Base-by-base conservation (phyloP, 768 basidiomycete genomes). In the Termitomyces titanicus region DNA sequence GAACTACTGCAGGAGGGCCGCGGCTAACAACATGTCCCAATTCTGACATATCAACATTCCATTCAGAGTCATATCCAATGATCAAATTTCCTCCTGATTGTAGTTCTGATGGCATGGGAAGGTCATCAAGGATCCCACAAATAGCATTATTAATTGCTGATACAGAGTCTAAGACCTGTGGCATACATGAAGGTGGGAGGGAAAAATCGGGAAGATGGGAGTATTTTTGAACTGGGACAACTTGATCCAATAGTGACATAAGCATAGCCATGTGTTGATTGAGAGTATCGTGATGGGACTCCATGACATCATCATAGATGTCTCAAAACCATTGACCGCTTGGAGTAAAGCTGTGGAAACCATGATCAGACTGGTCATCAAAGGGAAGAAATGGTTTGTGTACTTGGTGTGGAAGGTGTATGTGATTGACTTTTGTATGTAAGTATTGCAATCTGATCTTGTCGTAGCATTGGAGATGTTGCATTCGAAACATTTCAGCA, bases 241-340 rank as follows among this genome's bases (percentile, higher is more conserved):
- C 51, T 40, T 56, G 37, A 12, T 59, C 22, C n/a, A 35, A 31
- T 6, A 64, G 56, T 9, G 55, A 58, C 15, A 55, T 56, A 25
- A 62, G 58, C 5, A 29, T 42, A 17, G 13, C 51, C 35, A 8
- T 43, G 56, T 29, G 29, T 9, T 54, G 25, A 29, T 29, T 29
- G 29, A 7, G 64, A 38, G n/a, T 56, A 68, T 22, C 57, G 56
- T 33, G 42, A 50, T 66, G 59, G 0, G 2, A 2, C n/a, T 65
- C 63, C 38, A 68, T 65, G 43, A 68, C 61, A 9, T 46, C 48
- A 49, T 65, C 61, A 53, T 61, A 70, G 22, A 70, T 29, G 12
- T 55, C 52, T 1, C 58, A 58, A 24, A 68, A 58, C 45, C 51
- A 67, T 6, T 27, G 48, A 1, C 53, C 55, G 1, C 54, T 59